Evolutionary conservation across 1,284 basidiomycete species (phyloP), one percentile per base, ranked within the genome.

Genomic region (Sanghuangporus baumii): DNA sequence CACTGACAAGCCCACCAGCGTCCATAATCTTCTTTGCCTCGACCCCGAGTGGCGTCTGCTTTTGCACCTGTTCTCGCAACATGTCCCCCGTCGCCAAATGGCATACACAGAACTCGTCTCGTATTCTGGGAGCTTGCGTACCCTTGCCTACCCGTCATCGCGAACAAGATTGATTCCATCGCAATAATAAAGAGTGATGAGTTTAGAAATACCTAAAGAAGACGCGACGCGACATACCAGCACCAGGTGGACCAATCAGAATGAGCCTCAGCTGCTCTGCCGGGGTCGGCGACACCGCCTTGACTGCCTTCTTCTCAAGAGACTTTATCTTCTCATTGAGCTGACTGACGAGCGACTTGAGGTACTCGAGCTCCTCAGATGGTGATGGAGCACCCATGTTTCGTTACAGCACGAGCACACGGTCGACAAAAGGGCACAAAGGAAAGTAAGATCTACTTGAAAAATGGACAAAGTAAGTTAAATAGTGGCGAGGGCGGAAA

Each of bases 1-100:
- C 96, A 58, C 87, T 84, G 63, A 99, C 95, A 59, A 99, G 87
- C 31, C 91, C 94, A 57, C 96, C 96, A 38, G 86, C 83, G 74
- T 98, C 96, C 93, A 99, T 98, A 75, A 98, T 91, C 78, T 96
- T 95, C 85, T 99, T 98, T 40, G 96, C 96, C 71, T 93, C 85
- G 62, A 91, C 80, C 66, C 96, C 96, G 56, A 99, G 85, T 47
- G 86, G 79, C 5, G 96, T 98, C 79, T 96, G 91, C 74, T 89
- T 79, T 51, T 85, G 71, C 64, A 99, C 95, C 76, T 99, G 95
- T 67, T 96, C 93, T 56, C 96, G 91, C 64, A 99, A 82, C 94
- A 99, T 97, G 80, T 99, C 96, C 43, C 96, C 96, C 36, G 96
- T 99, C 37, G 96, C 96, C 68, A 99, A 82, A 79, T 99, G 96